phyloP scores from a whole-genome alignment of 495 filamentous ascomycete genomes.

The Aspergillus biplanus region DNA sequence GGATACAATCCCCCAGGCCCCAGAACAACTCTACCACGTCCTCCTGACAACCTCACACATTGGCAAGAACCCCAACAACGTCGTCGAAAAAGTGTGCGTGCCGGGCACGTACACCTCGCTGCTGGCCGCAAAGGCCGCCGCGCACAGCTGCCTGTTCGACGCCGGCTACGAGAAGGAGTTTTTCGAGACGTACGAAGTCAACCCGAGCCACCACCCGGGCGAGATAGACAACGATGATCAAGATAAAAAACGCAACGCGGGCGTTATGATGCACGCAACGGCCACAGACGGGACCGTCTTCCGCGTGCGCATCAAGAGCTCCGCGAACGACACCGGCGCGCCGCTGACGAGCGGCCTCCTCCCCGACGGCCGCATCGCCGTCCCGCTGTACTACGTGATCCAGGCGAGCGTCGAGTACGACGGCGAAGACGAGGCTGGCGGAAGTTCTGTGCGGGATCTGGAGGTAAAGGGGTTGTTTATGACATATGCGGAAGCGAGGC shows the following conservation, averaged over 20 bases:
- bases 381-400: slow-evolving; percentile 29
- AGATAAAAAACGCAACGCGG: too few relatives aligned
- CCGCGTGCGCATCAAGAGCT: slow-evolving; percentile 26
- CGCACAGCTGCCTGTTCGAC: slow-evolving; percentile 26
- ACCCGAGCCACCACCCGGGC: too few relatives aligned
- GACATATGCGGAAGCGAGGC: slow-evolving; percentile 22
- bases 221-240: too few relatives aligned
- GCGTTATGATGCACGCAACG: slow-evolving; percentile 18
- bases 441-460: slow-evolving; percentile 16
- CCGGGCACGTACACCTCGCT: slow-evolving; percentile 28
- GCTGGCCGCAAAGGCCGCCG: slow-evolving; percentile 24
- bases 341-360: slow-evolving; percentile 13
- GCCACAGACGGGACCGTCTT: slow-evolving; percentile 26
- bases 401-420: slow-evolving; percentile 22
- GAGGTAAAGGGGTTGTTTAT: slow-evolving; percentile 23
- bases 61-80: slow-evolving; percentile 19
- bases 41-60: slow-evolving; percentile 17
- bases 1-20: too few relatives aligned
- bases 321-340: too few relatives aligned
- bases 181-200: slow-evolving; percentile 25
- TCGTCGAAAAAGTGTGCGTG: slow-evolving; percentile 23
- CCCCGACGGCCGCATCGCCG: slow-evolving; percentile 21
- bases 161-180: slow-evolving; percentile 29
- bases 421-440: slow-evolving; percentile 18
- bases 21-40: slow-evolving; percentile 22